Evolutionary conservation across 2,329 filamentous ascomycete genomes (phyloP).

Genomic region (Trichophyton benhamiae): DNA sequence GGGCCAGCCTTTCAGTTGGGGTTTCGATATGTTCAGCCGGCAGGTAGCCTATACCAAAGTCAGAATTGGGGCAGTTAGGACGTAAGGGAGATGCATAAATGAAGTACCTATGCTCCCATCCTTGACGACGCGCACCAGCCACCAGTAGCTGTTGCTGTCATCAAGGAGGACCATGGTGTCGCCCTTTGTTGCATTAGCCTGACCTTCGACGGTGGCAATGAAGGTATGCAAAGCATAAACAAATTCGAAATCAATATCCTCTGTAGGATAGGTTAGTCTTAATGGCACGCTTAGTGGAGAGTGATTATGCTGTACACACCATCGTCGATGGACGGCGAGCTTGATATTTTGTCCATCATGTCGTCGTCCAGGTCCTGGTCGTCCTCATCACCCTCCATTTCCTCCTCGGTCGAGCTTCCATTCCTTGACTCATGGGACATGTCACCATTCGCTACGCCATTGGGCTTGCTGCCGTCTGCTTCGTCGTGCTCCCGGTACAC

Average conservation of each 20-base stretch:
- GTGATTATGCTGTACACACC: conserved; percentile 56
- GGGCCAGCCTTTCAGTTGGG: conserved; percentile 81
- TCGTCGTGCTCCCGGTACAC: conserved; percentile 22
- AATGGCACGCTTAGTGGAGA: conserved; percentile 18
- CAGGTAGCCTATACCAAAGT: conserved; percentile 58
- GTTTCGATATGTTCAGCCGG: conserved; percentile 98
- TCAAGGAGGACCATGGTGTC: conserved; percentile 98
- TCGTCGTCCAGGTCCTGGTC: conserved; percentile 70
- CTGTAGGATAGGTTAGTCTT: conserved; percentile 53
- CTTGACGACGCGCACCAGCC: conserved; percentile 93
- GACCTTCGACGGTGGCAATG: conserved; percentile 91
- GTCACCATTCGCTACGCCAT: conserved; percentile 13
- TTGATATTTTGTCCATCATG: conserved; percentile 97
- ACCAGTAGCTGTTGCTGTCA: conserved; percentile 99
- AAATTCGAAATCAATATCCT: conserved; percentile 99
- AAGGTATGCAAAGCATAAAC: conserved; percentile 98
- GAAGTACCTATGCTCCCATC: conserved; percentile 75
- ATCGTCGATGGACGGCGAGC: conserved; percentile 97
- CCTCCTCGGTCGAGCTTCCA: conserved; percentile 27
- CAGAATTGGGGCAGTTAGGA: conserved; percentile 33
- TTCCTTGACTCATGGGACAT: conserved; percentile 16
- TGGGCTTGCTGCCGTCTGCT: conserved; percentile 18
- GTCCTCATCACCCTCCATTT: conserved; percentile 51
- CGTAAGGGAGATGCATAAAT: neutral
- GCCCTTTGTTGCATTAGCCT: conserved; percentile 95